Evolutionary conservation across 1,139 yeast species (phyloP), one percentile per base, ranked within the genome.

Genomic region (Candida gigantensis): DNA sequence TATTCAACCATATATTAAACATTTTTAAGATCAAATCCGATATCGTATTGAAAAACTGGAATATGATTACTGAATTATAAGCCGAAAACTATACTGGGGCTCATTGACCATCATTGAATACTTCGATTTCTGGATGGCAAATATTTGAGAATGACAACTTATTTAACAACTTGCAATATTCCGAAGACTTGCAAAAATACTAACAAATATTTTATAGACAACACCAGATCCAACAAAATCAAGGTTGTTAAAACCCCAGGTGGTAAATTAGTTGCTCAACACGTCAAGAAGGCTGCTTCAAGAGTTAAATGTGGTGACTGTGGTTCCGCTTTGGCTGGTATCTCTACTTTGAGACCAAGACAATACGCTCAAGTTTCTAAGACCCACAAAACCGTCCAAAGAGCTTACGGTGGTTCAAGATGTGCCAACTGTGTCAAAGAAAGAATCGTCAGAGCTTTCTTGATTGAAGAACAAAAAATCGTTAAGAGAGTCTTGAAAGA

Each of bases 161-260:
- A n/a, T n/a, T n/a, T n/a, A 9, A 23, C 12, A 6, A 23, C n/a
- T 23, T 23, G n/a, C 9, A 10, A 23, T 6, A 6, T 6, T 6
- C 9, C 10, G 10, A 15, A 6, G 15, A 24, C n/a, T n/a, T n/a
- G n/a, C 27, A 24, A 21, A 18, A 24, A 24, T 70, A 72, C 77
- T 72, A 72, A 68, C 76, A 45, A 31, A 43, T 39, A 40, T 40
- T 15, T 24, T 55, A 35, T 69, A 80, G 89, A 88, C 95, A 90
- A 90, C 95, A 88, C 97, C 83, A 85, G 83, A 75, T 90, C 97
- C 61, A 92, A 92, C 96, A 86, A 84, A 82, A 90, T 90, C 81
- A 89, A 87, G 92, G 94, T 90, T 75, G 95, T 90, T 64, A 92
- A 89, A 86, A 92, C 98, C 77, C 97, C 98, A 74, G 98, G 98